Evolutionary conservation across 768 basidiomycete species (phyloP), one percentile per base, ranked within the genome.

Genomic region (Coprinellus micaceus): DNA sequence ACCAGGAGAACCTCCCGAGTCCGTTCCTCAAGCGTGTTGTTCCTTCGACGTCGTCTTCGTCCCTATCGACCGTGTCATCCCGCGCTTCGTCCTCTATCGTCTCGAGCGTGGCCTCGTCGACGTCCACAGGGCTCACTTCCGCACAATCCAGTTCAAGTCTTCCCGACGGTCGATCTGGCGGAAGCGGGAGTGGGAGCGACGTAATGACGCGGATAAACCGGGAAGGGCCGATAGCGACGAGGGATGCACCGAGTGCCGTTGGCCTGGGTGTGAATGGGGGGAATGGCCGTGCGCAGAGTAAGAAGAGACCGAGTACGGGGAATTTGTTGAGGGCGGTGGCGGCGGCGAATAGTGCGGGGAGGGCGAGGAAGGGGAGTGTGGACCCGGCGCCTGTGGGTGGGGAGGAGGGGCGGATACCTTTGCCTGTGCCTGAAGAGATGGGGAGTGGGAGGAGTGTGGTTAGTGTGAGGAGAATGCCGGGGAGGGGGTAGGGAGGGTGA

Each of bases 1-100:
- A 93, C 65, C 91, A 91, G 66, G 90, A 91, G 67, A 92, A 91
- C 67, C 77, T 93, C 0, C 91, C 91, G 0, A 90, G 88, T 65
- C 91, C 91, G 4, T 93, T 93, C 70, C 66, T 93, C 41, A 88
- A 86, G 65, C 76, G 81, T 49, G 69, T 58, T 4, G 83, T 84
- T 28, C 69, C 74, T 76, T 75, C 37, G 3, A 50, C 47, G 50
- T 33, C 33, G 33, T 33, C 33, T 13, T 33, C 53, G 2, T 56
- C 50, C 15, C 58, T 53, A 21, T 55, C 49, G 11, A 49, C 47
- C 26, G 47, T n/a, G 43, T 51, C 49, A n/a, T 51, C 49, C 15
- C 19, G 47, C 21, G 2, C 53, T 25, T 43, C 48, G 26, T 39
- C 13, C 4, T 19, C n/a, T n/a, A n/a, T n/a, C 3, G 3, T 25